Evolutionary conservation across 2,329 filamentous ascomycete species (phyloP), one percentile per base, ranked within the genome.

Genomic region (Stagonosporopsis chrysanthemi): DNA sequence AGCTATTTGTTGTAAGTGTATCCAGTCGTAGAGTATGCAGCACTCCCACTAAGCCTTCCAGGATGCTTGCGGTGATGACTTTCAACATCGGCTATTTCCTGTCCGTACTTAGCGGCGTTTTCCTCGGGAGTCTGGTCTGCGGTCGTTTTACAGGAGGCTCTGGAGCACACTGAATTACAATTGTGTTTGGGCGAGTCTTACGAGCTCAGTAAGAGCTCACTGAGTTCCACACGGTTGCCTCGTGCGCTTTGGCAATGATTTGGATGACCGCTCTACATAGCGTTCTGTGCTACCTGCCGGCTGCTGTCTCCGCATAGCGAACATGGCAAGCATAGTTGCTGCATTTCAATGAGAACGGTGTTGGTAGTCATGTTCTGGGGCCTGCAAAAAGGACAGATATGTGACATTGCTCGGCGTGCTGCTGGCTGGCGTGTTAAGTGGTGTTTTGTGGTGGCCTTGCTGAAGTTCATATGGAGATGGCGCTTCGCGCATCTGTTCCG

Each of bases 11-110:
- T 96, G 92, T 96, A 77, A 83, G 90, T 86, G 15, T 12, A 6
- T 6, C 8, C 23, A 3, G 1, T 23, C 15, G 22, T 7, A n/a
- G 28, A 29, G 15, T 39, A 26, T 17, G 29, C 11, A 12, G n/a
- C 51, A 1, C 7, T 38, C n/a, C 29, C 29, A 26, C 48, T 51
- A 51, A 59, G 40, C 41, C 0, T 47, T 38, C 12, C 64, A 96
- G 92, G 47, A 96, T 96, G 92, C 79, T 96, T 77, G 90, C 90
- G 4, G 89, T 95, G 71, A 96, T 94, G 91, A 92, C 90, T 0
- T 85, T 92, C 81, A 94, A 94, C 66, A 83, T 93, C 11, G 91
- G 90, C 11, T 94, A 93, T 73, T 92, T 93, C 73, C 77, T 91
- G 48, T 92, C 90, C 0, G 83, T 92, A 9, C 82, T 95, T 4